Conservation (phyloP, 2,329 filamentous ascomycete genomes). For the Pseudogymnoascus sp. region DNA sequence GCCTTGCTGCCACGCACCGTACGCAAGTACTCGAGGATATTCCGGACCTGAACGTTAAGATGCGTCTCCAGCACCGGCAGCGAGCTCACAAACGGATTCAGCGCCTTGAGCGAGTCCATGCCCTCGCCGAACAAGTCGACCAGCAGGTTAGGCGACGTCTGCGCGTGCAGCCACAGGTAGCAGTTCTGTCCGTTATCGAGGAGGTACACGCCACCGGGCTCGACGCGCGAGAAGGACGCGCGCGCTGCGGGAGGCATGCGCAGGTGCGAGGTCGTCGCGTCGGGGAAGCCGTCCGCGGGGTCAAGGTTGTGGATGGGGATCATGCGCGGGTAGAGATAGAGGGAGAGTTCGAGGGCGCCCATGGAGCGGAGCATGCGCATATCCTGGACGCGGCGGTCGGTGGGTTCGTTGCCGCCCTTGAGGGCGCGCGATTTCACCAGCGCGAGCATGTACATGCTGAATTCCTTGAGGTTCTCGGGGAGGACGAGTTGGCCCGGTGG, state of each 20-base stretch:
- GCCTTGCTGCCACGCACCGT: constrained; percentile 78
- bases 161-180: constrained; percentile 84
- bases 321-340: constrained; percentile 94
- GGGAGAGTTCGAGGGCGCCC: constrained; percentile 73
- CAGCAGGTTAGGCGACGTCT: constrained; percentile 87
- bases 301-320: constrained; percentile 85
- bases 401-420: constrained; percentile 85
- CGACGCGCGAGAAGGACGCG: constrained; percentile 78
- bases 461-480: constrained; percentile 92
- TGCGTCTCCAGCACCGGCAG: constrained; percentile 84
- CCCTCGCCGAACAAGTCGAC: constrained; percentile 82
- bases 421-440: constrained; percentile 86
- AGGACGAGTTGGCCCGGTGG: constrained; percentile 90
- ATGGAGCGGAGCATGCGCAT: constrained; percentile 85
- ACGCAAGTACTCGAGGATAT: constrained; percentile 81
- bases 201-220: constrained; percentile 88
- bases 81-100: constrained; percentile 74
- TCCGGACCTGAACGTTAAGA: constrained; percentile 89
- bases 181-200: constrained; percentile 93
- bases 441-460: constrained; percentile 90
- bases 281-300: constrained; percentile 85
- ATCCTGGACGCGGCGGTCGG: constrained; percentile 84
- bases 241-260: constrained; percentile 74
- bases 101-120: constrained; percentile 59
- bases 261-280: constrained; percentile 74